Evolutionary conservation across 2,329 filamentous ascomycete genomes (phyloP), one percentile per base, ranked within the genome.

Genomic region (Zasmidium cellare): DNA sequence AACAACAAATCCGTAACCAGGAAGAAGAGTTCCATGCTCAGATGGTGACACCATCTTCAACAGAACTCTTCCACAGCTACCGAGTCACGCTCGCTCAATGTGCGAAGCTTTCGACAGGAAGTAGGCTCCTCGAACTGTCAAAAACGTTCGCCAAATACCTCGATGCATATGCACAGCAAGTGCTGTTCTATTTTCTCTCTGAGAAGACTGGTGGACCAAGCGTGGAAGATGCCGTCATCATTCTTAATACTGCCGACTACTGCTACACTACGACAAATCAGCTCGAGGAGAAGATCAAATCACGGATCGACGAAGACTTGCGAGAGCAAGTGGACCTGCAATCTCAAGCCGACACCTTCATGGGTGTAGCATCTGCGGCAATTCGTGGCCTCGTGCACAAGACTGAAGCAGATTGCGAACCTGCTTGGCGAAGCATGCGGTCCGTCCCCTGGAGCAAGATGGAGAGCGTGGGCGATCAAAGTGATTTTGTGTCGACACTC

Each of bases 41-140:
- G 72, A 87, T 91, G 46, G 93, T 99, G 56, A 93, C 97, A 57
- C 82, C 89, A 1, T 97, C 94, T 0, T 96, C 94, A 2, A 97
- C 96, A 47, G 94, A 99, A 71, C 84, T 99, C 0, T 99, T 99
- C 76, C 91, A 96, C 69, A 96, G 97, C 72, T 99, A 99, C 77
- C 91, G 96, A 60, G 84, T 93, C 58, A 93, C 91, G 0, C 78
- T 99, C 35, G 91, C 92, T 2, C 94, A 99, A 76, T 99, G 94
- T 75, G 92, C 94, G 3, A 97, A 97, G 74, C 82, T 99, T 1
- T 97, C 94, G 0, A 97, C 93, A 0, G 90, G 92, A n/a, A 87
- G 89, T 55, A 86, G 91, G 44, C 78, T 99, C 45, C 81, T 96
- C 11, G 93, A 99, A 64, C 78, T 99, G 9, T 89, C 92, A 0